These are phyloP conservation scores for Thelonectria blattea DNA, from an alignment of 2,329 filamentous ascomycete species.

Conservation along the genomic window DNA sequence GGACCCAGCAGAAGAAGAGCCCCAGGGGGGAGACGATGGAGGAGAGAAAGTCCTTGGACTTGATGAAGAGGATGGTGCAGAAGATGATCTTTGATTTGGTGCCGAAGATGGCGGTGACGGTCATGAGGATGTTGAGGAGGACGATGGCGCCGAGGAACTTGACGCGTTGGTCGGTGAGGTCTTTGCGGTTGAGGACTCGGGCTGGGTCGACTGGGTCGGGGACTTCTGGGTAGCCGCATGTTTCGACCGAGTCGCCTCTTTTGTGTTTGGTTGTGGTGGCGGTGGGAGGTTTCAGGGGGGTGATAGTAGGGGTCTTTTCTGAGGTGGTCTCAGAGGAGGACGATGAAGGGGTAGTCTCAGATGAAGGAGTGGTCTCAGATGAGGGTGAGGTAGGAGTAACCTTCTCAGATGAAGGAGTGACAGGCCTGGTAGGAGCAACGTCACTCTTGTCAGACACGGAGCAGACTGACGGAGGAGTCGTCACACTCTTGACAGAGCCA, in stretches of 20 bases:
- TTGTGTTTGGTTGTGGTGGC: not conserved
- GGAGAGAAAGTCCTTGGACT: constrained; percentile 33
- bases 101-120: constrained; percentile 23
- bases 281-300: no score
- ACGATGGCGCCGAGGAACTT: constrained; percentile 25
- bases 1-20: constrained; percentile 10
- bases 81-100: constrained; percentile 29
- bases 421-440: no score
- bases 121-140: constrained; percentile 29
- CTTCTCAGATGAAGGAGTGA: no score
- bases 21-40: constrained; percentile 26
- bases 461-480: no score
- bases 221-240: constrained; percentile 26
- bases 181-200: constrained; percentile 10
- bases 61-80: constrained; percentile 25
- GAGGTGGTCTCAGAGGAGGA: no score
- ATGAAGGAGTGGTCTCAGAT: no score
- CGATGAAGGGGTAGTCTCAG: no score
- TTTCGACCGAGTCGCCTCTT: constrained; percentile 19
- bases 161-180: constrained; percentile 28
- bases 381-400: no score
- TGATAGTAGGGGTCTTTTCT: no score
- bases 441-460: not conserved
- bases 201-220: constrained; percentile 30
- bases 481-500: not conserved